These are phyloP conservation scores for Thielaviopsis musarum DNA, from an alignment of 2,329 filamentous ascomycete species.

Conservation along the genomic window DNA sequence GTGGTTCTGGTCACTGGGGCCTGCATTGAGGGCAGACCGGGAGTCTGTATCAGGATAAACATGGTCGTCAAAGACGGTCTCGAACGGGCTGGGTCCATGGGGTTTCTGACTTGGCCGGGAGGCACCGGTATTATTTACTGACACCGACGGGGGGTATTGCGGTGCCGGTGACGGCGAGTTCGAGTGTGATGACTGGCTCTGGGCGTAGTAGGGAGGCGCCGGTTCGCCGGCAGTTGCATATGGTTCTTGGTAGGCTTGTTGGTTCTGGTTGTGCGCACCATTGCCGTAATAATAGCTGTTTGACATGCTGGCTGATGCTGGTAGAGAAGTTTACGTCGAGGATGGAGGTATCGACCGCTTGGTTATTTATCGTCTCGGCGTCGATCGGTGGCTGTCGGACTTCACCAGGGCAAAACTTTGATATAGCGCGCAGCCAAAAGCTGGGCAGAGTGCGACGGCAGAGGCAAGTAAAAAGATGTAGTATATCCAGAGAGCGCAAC, in stretches of 20 bases:
- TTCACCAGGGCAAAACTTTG: no score
- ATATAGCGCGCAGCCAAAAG: no score
- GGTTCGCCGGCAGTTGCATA: slow-evolving; percentile 3
- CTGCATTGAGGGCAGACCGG: neutral
- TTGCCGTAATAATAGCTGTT: slow-evolving; percentile 13
- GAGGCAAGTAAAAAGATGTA: neutral
- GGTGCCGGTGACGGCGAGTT: slow-evolving; percentile 13
- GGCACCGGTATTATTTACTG: slow-evolving; percentile 16
- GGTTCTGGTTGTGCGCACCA: slow-evolving; percentile 2
- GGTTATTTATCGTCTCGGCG: neutral
- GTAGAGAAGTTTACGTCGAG: neutral
- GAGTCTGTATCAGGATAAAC: slow-evolving; percentile 36
- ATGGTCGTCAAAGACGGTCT: slow-evolving; percentile 51
- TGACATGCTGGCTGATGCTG: slow-evolving; percentile 7
- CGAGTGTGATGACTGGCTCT: slow-evolving; percentile 3
- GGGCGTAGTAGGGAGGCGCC: slow-evolving; percentile 10
- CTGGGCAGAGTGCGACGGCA: neutral
- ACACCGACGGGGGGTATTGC: slow-evolving; percentile 21
- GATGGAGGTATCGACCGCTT: neutral
- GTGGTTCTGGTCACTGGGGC: neutral
- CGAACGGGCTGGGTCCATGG: slow-evolving; percentile 36
- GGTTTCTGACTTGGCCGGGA: slow-evolving; percentile 11
- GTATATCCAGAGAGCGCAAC: neutral
- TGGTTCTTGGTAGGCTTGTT: slow-evolving; percentile 7
- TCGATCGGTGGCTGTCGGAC: no score